Percentiles rank a stretch among this genome's conserved stretches.
Conservation (phyloP, 768 basidiomycete species). For the Mycena vulgaris region DNA sequence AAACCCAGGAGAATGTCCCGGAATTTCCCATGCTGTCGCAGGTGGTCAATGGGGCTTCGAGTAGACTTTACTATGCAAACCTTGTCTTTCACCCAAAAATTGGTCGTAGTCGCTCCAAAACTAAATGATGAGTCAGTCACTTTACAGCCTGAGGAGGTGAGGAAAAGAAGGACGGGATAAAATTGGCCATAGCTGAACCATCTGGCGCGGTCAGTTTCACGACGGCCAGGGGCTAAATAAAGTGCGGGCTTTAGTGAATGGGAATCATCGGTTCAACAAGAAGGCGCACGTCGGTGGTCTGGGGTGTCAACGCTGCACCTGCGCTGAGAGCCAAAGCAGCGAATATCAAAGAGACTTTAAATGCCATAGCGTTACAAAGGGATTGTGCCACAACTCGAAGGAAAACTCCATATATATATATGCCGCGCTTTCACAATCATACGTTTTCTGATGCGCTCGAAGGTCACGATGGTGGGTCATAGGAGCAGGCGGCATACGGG, state of each 20-base stretch:
- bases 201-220: slow-evolving; percentile 55
- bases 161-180: slow-evolving; percentile 53
- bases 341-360: slow-evolving; percentile 20
- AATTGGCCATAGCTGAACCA: slow-evolving; percentile 57
- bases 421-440: slow-evolving; percentile 3
- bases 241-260: background rate
- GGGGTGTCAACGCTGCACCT: slow-evolving; percentile 12
- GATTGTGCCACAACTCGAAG: background rate
- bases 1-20: slow-evolving; percentile 65
- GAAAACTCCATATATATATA: slow-evolving; percentile 16
- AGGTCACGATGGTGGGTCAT: slow-evolving; percentile 36
- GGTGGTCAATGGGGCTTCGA: background rate
- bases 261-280: no score
- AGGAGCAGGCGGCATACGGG: background rate
- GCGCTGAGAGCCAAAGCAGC: slow-evolving; percentile 29
- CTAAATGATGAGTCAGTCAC: slow-evolving; percentile 16
- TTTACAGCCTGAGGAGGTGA: background rate
- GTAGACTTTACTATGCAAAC: slow-evolving; percentile 32
- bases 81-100: slow-evolving; percentile 66
- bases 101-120: slow-evolving; percentile 60
- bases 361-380: slow-evolving; percentile 27
- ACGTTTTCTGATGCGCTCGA: slow-evolving; percentile 32
- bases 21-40: slow-evolving; percentile 50
- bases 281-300: slow-evolving; percentile 20
- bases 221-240: slow-evolving; percentile 44